Evolutionary conservation across 208 protist species (phyloP), one percentile per base, ranked within the genome.

Genomic region (Wallacemonas sp.): DNA sequence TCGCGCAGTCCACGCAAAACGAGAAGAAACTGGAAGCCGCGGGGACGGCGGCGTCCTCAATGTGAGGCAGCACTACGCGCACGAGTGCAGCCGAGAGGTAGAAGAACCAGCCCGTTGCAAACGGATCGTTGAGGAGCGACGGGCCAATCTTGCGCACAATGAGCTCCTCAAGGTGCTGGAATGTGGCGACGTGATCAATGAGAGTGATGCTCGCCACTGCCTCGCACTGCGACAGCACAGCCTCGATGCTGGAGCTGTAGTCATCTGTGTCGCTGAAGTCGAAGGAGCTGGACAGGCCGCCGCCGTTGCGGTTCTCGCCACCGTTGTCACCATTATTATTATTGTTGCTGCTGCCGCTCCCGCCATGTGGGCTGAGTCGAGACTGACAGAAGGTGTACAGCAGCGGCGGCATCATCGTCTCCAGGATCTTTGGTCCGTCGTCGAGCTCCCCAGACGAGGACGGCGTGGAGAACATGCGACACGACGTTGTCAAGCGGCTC

Each of bases 91-190:
- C 87, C 4, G 83, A 79, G 46, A 92, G 17, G 68, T 88, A 93
- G 74, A 93, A 93, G 21, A 95, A 69, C 87, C 90, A 95, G 16
- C 76, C 81, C 0, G 81, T 83, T n/a, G 76, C 76, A n/a, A 65
- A 57, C n/a, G 82, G 65, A 47, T 70, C 87, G 26, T 79, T 77
- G 26, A 93, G 63, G 41, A 92, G 70, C 4, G 63, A 67, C 17
- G 79, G 72, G 9, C 82, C 85, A 19, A 93, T 69, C 0, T 36
- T 21, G 67, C 74, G 80, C 39, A 81, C 66, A 19, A 85, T 56
- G 54, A 92, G 83, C 21, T 68, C 73, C 19, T 79, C 82, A 2
- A 92, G 64, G 61, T 70, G n/a, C 61, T 68, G 65, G 41, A 95
- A 70, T 17, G 70, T 86, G n/a, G 43, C 61, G 1, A 58, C 33